Evolutionary conservation across 2,329 filamentous ascomycete genomes (phyloP).

Genomic region (Penicillium sp.): DNA sequence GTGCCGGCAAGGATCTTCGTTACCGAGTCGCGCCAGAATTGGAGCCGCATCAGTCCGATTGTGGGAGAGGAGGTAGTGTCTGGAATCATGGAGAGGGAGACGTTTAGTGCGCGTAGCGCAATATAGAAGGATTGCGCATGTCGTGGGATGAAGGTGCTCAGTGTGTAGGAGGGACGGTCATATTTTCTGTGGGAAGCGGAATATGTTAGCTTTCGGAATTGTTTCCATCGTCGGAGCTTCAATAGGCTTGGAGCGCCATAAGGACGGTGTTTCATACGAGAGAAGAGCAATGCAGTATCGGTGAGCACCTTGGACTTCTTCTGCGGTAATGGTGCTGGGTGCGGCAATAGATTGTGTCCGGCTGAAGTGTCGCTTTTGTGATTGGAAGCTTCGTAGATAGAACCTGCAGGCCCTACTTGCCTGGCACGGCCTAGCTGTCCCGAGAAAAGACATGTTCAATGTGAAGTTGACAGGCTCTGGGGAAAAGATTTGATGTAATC

Average conservation of each 20-base stretch:
- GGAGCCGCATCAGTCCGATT: constrained; percentile 82
- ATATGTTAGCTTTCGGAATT: not conserved
- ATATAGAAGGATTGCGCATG: constrained; percentile 78
- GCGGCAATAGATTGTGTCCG: constrained; percentile 14
- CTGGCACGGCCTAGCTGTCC: constrained; percentile 20
- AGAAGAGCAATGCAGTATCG: constrained; percentile 60
- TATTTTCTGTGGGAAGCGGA: constrained; percentile 60
- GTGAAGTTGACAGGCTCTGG: constrained; percentile 6
- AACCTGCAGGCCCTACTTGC: constrained; percentile 14
- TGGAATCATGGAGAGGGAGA: constrained; percentile 85
- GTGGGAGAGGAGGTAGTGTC: constrained; percentile 85
- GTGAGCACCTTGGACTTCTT: constrained; percentile 54
- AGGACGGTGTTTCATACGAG: constrained; percentile 38
- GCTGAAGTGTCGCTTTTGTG: constrained; percentile 25
- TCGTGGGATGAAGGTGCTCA: constrained; percentile 78
- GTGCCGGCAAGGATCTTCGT: constrained; percentile 70
- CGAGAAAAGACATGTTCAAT: constrained; percentile 20
- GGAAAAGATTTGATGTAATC: constrained; percentile 18
- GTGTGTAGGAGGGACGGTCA: constrained; percentile 82
- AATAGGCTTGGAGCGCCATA: not conserved
- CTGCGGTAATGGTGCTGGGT: constrained; percentile 24
- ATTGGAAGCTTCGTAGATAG: constrained; percentile 4
- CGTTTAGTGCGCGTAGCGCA: constrained; percentile 85
- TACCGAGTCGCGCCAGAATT: constrained; percentile 91
- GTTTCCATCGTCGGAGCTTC: not conserved